A percentile compares a stretch with the other conserved stretches of the same genome.
phyloP scores from a whole-genome alignment of 1,284 basidiomycete species.

The Ceratobasidium sp. region DNA sequence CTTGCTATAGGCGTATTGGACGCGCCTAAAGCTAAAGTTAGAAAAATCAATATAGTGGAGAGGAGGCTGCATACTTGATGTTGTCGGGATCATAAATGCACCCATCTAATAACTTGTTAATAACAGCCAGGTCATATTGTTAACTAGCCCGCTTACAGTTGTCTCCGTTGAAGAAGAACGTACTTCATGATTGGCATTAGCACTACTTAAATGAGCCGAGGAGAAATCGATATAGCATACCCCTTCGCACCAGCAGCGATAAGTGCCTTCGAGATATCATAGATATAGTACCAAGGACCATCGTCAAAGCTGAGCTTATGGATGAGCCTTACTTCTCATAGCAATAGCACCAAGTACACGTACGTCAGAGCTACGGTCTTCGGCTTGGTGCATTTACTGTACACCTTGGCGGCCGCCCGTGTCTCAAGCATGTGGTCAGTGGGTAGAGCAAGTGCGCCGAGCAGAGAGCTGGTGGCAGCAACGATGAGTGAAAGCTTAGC shows the following conservation, averaged over 20 bases:
- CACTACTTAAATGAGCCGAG: neutral
- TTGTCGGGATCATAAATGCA: conserved; percentile 48
- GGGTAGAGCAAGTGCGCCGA: conserved; percentile 33
- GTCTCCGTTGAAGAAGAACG: conserved; percentile 31
- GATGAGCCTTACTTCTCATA: neutral
- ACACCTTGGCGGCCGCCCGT: conserved; percentile 36
- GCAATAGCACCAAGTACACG: neutral
- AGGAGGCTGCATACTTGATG: neutral
- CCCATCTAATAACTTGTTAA: neutral
- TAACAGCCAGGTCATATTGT: neutral
- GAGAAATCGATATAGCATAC: neutral
- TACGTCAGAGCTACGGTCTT: conserved; percentile 48
- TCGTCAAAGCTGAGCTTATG: conserved; percentile 46
- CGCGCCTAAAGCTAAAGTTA: conserved; percentile 7
- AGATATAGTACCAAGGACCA: conserved; percentile 46
- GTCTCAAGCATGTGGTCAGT: conserved; percentile 11
- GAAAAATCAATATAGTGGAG: neutral
- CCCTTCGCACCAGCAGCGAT: conserved; percentile 46
- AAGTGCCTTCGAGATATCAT: conserved; percentile 40
- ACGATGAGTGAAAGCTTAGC: conserved; percentile 39
- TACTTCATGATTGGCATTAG: conserved; percentile 1
- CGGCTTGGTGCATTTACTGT: conserved; percentile 44
- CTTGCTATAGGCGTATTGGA: conserved; percentile 44
- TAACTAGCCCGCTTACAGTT: conserved; percentile 28
- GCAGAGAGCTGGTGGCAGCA: conserved; percentile 3